Evolutionary conservation across 2,329 filamentous ascomycete genomes (phyloP), one percentile per base, ranked within the genome.

Genomic region (Trichoderma sp.): DNA sequence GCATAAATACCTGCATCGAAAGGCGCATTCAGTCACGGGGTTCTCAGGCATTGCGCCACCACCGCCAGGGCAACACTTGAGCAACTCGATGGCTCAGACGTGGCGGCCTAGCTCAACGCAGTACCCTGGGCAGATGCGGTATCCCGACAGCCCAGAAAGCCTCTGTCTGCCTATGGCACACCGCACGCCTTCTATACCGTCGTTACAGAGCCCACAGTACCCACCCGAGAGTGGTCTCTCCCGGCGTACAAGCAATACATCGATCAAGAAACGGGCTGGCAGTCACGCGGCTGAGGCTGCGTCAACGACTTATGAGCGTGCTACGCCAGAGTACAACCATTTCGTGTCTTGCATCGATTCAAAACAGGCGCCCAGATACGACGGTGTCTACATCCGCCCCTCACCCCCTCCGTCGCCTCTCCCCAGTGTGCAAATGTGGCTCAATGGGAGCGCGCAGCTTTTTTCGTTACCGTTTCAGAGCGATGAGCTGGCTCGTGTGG

Each of bases 401-500:
- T 77, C 77, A 4, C 77, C 77, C 26, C 77, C 79, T 3, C 76
- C 78, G 4, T 80, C 78, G 14, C 78, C 78, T 10, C 68, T 77
- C 10, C 75, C 77, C 2, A 79, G 74, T 7, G 77, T 81, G 14
- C 76, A 81, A 58, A 77, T 79, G 5, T 79, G 79, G 77, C 72
- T 81, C 1, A 75, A 79, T 56, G 75, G 76, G 70, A 75, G 75
- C 66, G 70, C 76, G 5, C 75, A 75, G 37, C 73, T 77, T 0
- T 78, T 74, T 58, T 70, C 76, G 2, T 71, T 77, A 2, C 74
- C 76, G 32, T 70, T 77, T 26, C 72, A 74, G 4, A 71, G 72
- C n/a, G 79, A 81, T 2, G 80, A 81, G 55, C 60, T 79, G 11
- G 78, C 80, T 4, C 79, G 76, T 59, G 77, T 77, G 0, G 76